phyloP scores from a whole-genome alignment of 192 early-diverging fungal genomes.

The Coemansia biformis region DNA sequence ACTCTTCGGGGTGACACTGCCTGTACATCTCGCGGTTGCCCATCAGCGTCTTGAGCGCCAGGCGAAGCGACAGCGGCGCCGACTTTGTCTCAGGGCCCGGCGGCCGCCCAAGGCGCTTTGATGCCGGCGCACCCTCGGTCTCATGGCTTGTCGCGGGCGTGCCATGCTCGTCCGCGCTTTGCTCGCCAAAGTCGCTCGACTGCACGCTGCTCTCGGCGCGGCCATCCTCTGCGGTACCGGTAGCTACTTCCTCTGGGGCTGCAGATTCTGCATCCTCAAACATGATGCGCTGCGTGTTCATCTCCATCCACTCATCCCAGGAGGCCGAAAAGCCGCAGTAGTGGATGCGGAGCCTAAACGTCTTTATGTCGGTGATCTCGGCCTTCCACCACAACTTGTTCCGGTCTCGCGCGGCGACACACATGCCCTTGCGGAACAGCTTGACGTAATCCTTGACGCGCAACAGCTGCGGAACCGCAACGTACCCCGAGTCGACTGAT shows the following conservation, averaged over 20 bases:
- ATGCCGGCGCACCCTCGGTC: background rate
- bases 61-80: constrained; percentile 24
- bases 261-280: constrained; percentile 8
- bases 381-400: constrained; percentile 58
- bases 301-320: constrained; percentile 67
- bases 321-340: constrained; percentile 51
- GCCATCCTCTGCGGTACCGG: background rate
- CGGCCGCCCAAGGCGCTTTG: constrained; percentile 29
- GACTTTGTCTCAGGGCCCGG: constrained; percentile 20
- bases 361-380: constrained; percentile 53
- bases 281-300: constrained; percentile 59
- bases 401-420: constrained; percentile 55
- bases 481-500: constrained; percentile 31
- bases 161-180: too few relatives aligned
- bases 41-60: constrained; percentile 29
- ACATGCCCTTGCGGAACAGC: constrained; percentile 38
- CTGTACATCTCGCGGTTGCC: constrained; percentile 4
- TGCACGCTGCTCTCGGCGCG: background rate
- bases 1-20: constrained; percentile 12
- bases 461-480: constrained; percentile 34
- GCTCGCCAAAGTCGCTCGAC: too few relatives aligned
- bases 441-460: constrained; percentile 46
- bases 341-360: constrained; percentile 57
- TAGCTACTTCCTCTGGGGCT: background rate
- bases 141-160: background rate